Conservation (phyloP, 371 early-diverging fungal genomes). For the Mucor plumbeus region DNA sequence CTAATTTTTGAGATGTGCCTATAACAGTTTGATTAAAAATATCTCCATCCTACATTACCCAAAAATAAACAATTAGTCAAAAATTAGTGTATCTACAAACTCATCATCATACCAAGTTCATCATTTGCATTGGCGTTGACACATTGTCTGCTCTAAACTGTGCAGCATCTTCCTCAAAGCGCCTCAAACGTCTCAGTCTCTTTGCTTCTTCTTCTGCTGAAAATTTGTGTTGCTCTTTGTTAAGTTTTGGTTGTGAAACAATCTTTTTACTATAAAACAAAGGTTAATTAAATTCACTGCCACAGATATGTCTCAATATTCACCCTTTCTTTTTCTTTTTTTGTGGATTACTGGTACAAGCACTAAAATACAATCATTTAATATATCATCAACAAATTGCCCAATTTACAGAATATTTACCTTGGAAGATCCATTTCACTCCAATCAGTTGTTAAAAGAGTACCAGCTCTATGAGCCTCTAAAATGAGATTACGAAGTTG, state of each 20-base stretch:
- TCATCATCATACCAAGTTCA: constrained; percentile 14
- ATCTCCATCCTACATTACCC: constrained; percentile 59
- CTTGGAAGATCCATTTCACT: constrained; percentile 66
- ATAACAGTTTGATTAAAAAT: constrained; percentile 85
- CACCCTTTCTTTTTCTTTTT: constrained; percentile 39
- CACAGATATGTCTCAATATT: not conserved
- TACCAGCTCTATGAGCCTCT: constrained; percentile 53
- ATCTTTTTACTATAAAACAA: constrained; percentile 12
- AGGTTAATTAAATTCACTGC: not conserved
- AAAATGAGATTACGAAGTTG: constrained; percentile 64
- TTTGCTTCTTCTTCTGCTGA: constrained; percentile 44
- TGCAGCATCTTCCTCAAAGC: constrained; percentile 53
- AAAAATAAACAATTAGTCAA: not conserved
- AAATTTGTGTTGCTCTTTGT: constrained; percentile 9
- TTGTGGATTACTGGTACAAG: constrained; percentile 16
- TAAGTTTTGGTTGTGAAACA: constrained; percentile 19
- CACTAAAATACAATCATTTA: constrained; percentile 18
- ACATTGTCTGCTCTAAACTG: constrained; percentile 20
- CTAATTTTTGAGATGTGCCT: constrained; percentile 83
- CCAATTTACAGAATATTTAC: constrained; percentile 31
- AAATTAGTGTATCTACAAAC: too few relatives aligned
- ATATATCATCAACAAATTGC: not conserved
- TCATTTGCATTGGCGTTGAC: constrained; percentile 10
- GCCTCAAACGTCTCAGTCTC: constrained; percentile 44
- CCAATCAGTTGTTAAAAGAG: constrained; percentile 70